Evolutionary conservation across 108 stramenopile species (phyloP), one percentile per base, ranked within the genome.

Genomic region (Skeletonema costatum): DNA sequence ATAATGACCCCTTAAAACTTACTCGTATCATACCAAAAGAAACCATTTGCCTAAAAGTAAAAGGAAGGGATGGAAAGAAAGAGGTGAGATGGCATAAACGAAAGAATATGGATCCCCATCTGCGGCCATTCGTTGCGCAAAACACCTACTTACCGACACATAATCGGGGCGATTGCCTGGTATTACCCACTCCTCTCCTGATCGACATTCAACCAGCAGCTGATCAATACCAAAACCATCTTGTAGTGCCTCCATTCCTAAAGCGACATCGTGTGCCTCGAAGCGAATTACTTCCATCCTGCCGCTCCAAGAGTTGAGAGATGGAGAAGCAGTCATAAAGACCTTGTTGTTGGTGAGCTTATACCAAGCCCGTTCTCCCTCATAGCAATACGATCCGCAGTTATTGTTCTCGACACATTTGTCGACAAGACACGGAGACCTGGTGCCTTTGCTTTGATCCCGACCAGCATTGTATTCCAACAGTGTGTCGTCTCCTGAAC

Each of bases 211-310:
- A 30, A 78, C 80, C 19, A 76, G 36, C 76, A 85, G 60, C 29
- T 82, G 41, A 38, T 81, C 61, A 17, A 85, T 71, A 78, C 84
- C 79, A 68, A 85, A 85, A 14, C 84, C 80, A n/a, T n/a, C 25
- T 31, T 81, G 59, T 10, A 81, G 76, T 12, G 84, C 53, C 42
- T 85, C 84, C 10, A 82, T 16, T 11, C 77, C 71, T 21, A 84
- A 32, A 13, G 66, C 74, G 9, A 50, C 14, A 38, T 85, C 84
- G 41, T 85, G 84, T 4, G 61, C 32, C 67, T 85, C 84, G 31
- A 71, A 81, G 16, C 76, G 75, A 9, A 41, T 44, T 4, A 85
- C 80, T 30, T 85, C 80, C 72, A 82, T 73, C 46, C 64, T 33
- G 9, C 80, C 80, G 12, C 65, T 60, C 84, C 84, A 85, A 42